Evolutionary conservation across 2,329 filamentous ascomycete genomes (phyloP).

Genomic region (Fusarium poae): DNA sequence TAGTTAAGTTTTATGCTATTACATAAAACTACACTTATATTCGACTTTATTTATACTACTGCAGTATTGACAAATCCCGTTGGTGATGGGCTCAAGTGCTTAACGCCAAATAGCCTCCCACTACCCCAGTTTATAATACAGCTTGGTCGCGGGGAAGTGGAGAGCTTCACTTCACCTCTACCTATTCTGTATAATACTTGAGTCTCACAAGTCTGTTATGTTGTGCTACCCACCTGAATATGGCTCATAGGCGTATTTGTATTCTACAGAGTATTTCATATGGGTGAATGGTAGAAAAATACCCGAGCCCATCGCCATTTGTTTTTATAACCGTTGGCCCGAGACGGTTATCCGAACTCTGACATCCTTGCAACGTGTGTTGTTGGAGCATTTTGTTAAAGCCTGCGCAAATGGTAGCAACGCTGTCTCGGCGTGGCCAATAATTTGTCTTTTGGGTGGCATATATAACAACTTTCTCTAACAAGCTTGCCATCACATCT

Average conservation of each 20-base stretch:
- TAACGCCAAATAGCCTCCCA: not conserved
- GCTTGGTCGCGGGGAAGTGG: slow-evolving; percentile 32
- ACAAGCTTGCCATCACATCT: not conserved
- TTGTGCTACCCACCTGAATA: not conserved
- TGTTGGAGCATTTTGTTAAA: too few species aligned
- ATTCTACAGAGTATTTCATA: not conserved
- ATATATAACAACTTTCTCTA: too few species aligned
- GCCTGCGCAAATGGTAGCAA: not conserved
- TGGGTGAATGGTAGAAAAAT: not conserved
- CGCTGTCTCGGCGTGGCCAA: not conserved
- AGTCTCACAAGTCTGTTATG: not conserved
- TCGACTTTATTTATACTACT: not conserved
- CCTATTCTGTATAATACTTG: not conserved
- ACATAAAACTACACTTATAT: not conserved
- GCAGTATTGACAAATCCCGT: not conserved
- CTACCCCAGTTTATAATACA: slow-evolving; percentile 19
- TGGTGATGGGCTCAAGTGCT: not conserved
- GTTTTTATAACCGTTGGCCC: not conserved
- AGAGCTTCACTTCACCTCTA: slow-evolving; percentile 11
- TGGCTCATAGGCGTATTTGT: not conserved
- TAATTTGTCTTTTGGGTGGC: not conserved
- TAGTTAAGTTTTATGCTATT: too few species aligned
- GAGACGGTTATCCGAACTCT: not conserved
- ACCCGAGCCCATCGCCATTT: not conserved
- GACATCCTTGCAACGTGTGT: too few species aligned